Percentiles rank a stretch among this genome's conserved stretches.
These are phyloP conservation scores for Claviceps fusiformis DNA, from an alignment of 2,329 filamentous ascomycete genomes.

Conservation along the genomic window DNA sequence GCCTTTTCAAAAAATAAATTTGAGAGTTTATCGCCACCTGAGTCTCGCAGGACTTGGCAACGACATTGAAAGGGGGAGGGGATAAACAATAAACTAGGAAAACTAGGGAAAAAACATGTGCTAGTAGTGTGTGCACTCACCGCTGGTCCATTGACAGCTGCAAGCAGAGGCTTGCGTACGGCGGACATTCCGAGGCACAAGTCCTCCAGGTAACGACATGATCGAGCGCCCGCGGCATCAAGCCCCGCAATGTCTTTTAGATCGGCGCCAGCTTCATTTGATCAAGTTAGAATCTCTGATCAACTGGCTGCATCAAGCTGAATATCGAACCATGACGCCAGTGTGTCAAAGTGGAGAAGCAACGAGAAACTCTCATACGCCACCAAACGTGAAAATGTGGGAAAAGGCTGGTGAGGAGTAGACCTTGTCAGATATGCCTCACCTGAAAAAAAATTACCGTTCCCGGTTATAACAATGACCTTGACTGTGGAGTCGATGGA, in stretches of 20 bases:
- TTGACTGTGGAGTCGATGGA: constrained; percentile 14
- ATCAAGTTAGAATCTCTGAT: not conserved
- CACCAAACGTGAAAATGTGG: not conserved
- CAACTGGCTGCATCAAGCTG: not conserved
- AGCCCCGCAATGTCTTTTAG: constrained; percentile 22
- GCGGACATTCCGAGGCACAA: constrained; percentile 22
- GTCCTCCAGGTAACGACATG: constrained; percentile 25
- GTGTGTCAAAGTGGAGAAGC: constrained; percentile 1
- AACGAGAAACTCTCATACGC: not conserved
- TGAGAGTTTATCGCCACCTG: not conserved
- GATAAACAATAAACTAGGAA: not conserved
- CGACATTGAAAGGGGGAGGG: not conserved
- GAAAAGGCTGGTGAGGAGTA: not conserved
- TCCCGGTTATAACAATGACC: constrained; percentile 25
- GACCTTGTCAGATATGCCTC: constrained; percentile 1
- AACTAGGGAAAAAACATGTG: too few relatives aligned
- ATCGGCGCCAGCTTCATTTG: constrained; percentile 20
- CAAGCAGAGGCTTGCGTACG: constrained; percentile 32
- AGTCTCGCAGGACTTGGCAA: not conserved
- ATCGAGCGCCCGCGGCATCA: constrained; percentile 19
- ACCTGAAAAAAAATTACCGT: constrained; percentile 14
- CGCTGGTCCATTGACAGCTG: constrained; percentile 35
- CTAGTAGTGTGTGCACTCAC: constrained; percentile 19
- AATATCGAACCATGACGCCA: constrained; percentile 1
- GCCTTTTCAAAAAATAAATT: not conserved